Evolutionary conservation across 148 eudicot species (phyloP), one percentile per base, ranked within the genome.

Genomic region (Rhododendron kiyosumense): DNA sequence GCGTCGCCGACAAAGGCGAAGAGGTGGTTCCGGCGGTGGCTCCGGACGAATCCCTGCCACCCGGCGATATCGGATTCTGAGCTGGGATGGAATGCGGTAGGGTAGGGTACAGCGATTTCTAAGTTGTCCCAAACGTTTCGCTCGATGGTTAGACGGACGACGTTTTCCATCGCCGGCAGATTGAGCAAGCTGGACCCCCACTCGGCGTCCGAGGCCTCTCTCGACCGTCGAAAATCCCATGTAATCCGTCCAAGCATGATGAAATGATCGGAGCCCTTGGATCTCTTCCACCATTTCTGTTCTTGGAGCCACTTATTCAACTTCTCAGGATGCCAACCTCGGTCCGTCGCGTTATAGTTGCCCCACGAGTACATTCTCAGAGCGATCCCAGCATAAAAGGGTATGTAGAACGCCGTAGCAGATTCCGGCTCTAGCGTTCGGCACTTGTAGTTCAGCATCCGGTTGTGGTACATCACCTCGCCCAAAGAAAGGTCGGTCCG

Each of bases 351-450:
- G 10, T 86, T 89, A 49, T 86, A 89, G 52, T 83, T 85, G 54
- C 14, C 6, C 73, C 93, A 93, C 2, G 93, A 57, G 73, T 86
- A 90, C 85, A 89, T 91, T 59, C 91, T 93, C 0, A 92, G 92
- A 0, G 91, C 92, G 84, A 96, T 90, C 17, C 98, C 98, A n/a
- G 92, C 96, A 89, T 96, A 96, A 61, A 92, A 96, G 1, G 98
- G 98, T n/a, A 94, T 91, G 93, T 93, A 96, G 86, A 87, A 94
- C 73, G 95, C 96, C 54, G 93, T 79, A 22, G 98, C 98, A 0
- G 90, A 86, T 78, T 87, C 87, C 0, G 98, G 91, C 46, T 94
- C 92, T 3, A 74, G 1, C 0, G 95, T 93, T 2, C 96, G 80
- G 86, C 98, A 96, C 34, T 81, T 86, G 63, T 94, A 89, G 52